Percentiles rank a stretch among this genome's conserved stretches.
Conservation (phyloP, 1,284 basidiomycete genomes). For the Sanguinoderma infundibulare region DNA sequence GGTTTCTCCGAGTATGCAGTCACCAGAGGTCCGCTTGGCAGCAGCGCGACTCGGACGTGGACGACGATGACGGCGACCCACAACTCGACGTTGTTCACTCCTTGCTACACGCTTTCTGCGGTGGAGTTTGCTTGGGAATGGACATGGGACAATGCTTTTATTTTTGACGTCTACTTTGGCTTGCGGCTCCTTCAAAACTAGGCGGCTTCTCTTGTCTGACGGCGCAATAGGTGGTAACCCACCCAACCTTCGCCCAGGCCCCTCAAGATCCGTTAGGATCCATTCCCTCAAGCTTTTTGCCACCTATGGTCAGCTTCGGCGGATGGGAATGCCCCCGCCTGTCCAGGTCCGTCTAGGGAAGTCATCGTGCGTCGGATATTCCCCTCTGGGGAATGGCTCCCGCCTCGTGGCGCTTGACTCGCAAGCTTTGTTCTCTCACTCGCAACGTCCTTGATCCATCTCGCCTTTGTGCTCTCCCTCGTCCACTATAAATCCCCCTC, state of each 20-base stretch:
- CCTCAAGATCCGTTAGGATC: neutral
- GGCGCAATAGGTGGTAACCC: neutral
- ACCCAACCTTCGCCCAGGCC: neutral
- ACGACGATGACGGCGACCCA: neutral
- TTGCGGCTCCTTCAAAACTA: neutral
- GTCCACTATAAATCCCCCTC: slow-evolving; percentile 11
- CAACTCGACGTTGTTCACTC: neutral
- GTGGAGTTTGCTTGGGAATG: neutral
- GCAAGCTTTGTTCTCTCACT: slow-evolving; percentile 8
- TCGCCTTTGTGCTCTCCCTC: slow-evolving; percentile 18
- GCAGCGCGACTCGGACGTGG: neutral
- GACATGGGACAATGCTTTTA: neutral
- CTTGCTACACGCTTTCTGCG: neutral
- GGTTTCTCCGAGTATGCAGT: neutral
- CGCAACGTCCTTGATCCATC: slow-evolving; percentile 3
- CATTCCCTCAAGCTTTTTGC: neutral
- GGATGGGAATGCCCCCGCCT: neutral
- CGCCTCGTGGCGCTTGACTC: slow-evolving; percentile 10
- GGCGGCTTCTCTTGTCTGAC: neutral
- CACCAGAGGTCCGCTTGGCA: too few relatives aligned
- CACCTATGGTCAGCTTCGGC: neutral
- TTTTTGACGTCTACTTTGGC: neutral
- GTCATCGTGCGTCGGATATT: too few relatives aligned
- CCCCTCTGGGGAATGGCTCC: neutral
- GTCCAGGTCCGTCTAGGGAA: too few relatives aligned